Conservation (phyloP, 2,329 filamentous ascomycete species). For the Chaetomium olivaceum region DNA sequence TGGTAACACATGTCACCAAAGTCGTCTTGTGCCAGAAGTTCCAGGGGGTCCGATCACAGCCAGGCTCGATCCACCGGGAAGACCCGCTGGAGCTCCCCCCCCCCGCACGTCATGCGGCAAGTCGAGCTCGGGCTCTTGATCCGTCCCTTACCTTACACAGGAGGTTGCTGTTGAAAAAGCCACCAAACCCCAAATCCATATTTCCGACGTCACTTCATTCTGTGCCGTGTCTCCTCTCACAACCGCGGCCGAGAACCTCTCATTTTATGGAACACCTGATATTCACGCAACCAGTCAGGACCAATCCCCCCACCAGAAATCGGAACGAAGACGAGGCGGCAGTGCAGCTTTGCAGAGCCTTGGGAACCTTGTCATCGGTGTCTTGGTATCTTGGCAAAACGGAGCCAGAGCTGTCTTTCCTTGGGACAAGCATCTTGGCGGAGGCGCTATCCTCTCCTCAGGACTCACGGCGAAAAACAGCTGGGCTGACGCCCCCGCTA, state of each 20-base stretch:
- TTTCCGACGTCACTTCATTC: not conserved
- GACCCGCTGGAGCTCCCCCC: not conserved
- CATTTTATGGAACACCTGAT: not conserved
- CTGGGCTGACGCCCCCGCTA: constrained; percentile 27
- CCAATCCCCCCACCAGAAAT: not conserved
- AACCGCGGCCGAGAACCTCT: not conserved
- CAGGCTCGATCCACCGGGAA: not conserved
- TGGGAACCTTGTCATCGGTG: constrained; percentile 1
- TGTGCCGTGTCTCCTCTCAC: not conserved
- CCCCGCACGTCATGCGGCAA: constrained; percentile 18
- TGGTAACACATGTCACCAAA: not conserved
- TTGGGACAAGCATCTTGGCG: constrained; percentile 25
- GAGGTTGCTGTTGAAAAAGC: not conserved
- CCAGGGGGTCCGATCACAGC: not conserved
- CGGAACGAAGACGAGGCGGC: constrained; percentile 5
- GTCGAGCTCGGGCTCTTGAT: not conserved
- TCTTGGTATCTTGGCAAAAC: constrained; percentile 30
- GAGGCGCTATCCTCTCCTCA: constrained; percentile 5
- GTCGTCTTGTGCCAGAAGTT: not conserved
- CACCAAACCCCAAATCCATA: not conserved
- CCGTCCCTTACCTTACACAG: no score
- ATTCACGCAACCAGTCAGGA: not conserved
- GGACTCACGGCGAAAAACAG: constrained; percentile 12
- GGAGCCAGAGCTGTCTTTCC: constrained; percentile 18
- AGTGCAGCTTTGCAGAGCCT: constrained; percentile 1